Conservation (phyloP, 2,329 filamentous ascomycete genomes). For the Rutstroemia sp. region DNA sequence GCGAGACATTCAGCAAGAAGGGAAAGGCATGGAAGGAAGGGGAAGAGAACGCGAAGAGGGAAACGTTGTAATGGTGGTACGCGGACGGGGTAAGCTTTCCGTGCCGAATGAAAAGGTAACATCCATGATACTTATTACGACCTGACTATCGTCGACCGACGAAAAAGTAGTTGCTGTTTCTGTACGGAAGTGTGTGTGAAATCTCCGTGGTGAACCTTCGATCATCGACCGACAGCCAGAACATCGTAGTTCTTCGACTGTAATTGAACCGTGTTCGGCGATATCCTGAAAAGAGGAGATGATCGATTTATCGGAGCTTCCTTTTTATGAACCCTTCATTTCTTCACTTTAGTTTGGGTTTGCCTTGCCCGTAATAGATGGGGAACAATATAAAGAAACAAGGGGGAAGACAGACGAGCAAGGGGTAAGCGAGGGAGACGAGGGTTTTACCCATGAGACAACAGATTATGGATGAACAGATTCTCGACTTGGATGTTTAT, state of each 20-base stretch:
- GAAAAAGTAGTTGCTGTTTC: not conserved
- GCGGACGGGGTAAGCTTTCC: not conserved
- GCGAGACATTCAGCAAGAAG: conserved; percentile 1
- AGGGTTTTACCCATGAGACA: not conserved
- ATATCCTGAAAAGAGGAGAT: no score
- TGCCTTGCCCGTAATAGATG: no score
- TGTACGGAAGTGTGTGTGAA: not conserved
- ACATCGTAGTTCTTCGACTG: no score
- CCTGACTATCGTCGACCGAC: not conserved
- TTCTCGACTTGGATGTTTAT: not conserved
- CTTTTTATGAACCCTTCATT: no score
- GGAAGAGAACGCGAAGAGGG: not conserved
- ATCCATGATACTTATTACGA: not conserved
- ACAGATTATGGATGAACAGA: not conserved
- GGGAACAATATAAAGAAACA: not conserved
- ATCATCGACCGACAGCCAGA: no score
- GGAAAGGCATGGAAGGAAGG: no score
- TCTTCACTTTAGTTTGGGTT: no score
- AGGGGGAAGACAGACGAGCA: not conserved
- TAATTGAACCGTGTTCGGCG: no score
- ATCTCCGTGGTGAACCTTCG: no score
- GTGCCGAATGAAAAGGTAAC: not conserved
- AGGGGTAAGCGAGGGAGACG: not conserved
- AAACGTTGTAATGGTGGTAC: conserved; percentile 1
- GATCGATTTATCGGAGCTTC: no score